These are phyloP conservation scores for Eucalyptus polyanthemos DNA, from an alignment of 345 rosid genomes.

Conservation along the genomic window DNA sequence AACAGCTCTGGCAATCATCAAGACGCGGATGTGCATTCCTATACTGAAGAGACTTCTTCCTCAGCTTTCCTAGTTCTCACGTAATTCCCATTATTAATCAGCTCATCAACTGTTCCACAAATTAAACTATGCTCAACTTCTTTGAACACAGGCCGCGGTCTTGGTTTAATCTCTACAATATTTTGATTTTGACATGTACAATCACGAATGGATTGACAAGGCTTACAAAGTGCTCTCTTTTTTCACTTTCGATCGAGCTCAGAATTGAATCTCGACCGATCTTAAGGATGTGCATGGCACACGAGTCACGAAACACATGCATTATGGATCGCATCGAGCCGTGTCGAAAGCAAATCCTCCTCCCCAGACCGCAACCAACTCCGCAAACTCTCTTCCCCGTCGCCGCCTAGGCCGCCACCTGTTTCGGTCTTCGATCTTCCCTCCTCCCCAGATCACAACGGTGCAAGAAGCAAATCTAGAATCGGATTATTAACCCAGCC, in stretches of 20 bases:
- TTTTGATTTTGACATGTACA: accelerated
- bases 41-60: no score
- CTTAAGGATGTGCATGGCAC: background rate
- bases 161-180: no score
- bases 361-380: background rate
- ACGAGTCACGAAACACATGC: background rate
- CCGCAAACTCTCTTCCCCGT: background rate
- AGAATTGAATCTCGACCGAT: background rate
- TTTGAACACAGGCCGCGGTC: accelerated
- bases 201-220: background rate
- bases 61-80: no score
- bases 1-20: background rate
- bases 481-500: no score
- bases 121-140: no score
- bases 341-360: background rate
- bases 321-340: background rate
- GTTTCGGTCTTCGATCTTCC: no score
- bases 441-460: no score
- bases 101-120: no score
- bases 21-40: background rate
- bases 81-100: no score
- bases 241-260: background rate
- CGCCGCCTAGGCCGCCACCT: no score
- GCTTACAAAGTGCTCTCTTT: background rate
- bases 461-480: no score